Conservation (phyloP, 345 rosid genomes). For the Hirschfeldia incana region DNA sequence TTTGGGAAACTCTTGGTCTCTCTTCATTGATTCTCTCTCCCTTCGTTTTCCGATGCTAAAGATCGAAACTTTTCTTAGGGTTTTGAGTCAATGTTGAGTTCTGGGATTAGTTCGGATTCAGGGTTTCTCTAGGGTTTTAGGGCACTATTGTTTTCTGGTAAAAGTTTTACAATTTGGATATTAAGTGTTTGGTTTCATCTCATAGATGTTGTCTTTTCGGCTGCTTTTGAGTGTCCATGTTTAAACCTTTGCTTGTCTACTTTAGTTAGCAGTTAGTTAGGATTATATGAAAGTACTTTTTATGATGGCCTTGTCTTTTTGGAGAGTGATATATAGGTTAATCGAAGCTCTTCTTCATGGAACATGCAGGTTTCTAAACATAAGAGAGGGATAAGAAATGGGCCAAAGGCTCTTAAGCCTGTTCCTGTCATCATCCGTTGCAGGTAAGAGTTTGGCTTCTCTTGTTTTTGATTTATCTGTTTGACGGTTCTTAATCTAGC, state of each 20-base stretch:
- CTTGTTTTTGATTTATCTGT: constrained; percentile 5
- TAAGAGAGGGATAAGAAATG: constrained; percentile 62
- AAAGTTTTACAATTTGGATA: not conserved
- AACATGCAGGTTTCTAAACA: constrained; percentile 60
- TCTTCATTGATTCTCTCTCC: not conserved
- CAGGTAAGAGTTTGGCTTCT: constrained; percentile 49
- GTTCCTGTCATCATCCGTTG: constrained; percentile 83
- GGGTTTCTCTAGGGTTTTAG: constrained; percentile 21
- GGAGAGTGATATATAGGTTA: not conserved
- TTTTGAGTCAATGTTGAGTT: not conserved
- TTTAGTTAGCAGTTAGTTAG: not conserved
- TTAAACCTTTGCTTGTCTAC: not conserved
- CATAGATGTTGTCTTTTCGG: not conserved
- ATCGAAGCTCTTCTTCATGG: constrained; percentile 8
- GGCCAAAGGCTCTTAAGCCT: constrained; percentile 93
- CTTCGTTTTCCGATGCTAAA: not conserved
- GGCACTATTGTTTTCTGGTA: constrained; percentile 4
- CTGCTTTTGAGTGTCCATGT: not conserved
- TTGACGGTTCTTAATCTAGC: not conserved
- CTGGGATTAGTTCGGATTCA: not conserved
- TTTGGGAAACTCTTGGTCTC: not conserved
- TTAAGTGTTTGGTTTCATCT: not conserved
- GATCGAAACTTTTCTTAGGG: not conserved
- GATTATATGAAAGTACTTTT: not conserved
- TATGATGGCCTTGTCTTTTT: not conserved